These are phyloP conservation scores for Kentomonas sorsogonicus DNA, from an alignment of 208 protist species.

Conservation along the genomic window DNA sequence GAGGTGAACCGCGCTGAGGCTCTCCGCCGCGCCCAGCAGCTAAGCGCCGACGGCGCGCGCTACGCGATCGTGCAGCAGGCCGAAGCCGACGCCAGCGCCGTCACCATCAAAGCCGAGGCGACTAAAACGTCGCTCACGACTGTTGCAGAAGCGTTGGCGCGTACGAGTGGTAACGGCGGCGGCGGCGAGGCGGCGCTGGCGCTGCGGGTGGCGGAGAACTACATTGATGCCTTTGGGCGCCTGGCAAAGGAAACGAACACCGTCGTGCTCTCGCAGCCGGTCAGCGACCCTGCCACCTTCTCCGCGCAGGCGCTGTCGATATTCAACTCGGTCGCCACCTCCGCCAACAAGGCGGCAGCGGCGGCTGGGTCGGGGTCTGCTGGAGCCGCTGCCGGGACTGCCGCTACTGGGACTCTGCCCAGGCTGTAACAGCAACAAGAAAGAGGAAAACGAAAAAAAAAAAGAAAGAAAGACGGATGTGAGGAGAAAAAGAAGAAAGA, in stretches of 20 bases:
- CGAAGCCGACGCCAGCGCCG: conserved; percentile 60
- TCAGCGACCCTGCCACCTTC: conserved; percentile 84
- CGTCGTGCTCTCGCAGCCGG: conserved; percentile 91
- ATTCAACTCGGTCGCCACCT: conserved; percentile 57
- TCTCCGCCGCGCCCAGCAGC: conserved; percentile 71
- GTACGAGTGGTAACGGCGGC: too few relatives aligned
- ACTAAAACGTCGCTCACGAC: conserved; percentile 37
- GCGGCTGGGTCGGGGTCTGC: too few relatives aligned
- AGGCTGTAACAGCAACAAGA: not conserved
- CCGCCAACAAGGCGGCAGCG: conserved; percentile 20
- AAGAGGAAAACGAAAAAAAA: conserved; percentile 7
- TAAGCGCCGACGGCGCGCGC: conserved; percentile 85
- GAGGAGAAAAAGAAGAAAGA: too few relatives aligned
- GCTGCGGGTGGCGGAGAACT: conserved; percentile 88
- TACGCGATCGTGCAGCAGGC: conserved; percentile 59
- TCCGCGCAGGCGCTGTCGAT: conserved; percentile 90
- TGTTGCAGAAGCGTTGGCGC: too few relatives aligned
- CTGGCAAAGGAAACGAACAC: conserved; percentile 92
- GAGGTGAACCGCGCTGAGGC: conserved; percentile 90
- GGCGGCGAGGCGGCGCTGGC: conserved; percentile 64
- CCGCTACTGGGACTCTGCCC: too few relatives aligned
- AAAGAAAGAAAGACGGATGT: too few relatives aligned
- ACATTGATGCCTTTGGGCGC: conserved; percentile 89
- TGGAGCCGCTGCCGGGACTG: too few relatives aligned
- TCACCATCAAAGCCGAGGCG: conserved; percentile 44